Base-by-base conservation (phyloP, 2,329 filamentous ascomycete species). In the Botrytis pseudocinerea region DNA sequence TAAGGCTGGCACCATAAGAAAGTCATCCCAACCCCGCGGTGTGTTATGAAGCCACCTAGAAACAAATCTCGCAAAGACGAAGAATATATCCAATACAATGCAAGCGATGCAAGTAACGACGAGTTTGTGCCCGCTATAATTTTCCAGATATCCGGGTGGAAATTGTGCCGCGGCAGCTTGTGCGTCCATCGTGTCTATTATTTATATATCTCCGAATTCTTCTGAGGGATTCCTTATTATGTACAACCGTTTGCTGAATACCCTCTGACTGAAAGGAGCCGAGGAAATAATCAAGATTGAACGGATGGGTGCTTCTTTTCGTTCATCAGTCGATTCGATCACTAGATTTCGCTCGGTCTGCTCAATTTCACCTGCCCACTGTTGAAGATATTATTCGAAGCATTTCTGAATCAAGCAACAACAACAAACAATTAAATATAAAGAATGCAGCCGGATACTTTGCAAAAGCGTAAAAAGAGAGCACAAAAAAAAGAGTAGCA, bases 11-110 rank as follows among this genome's bases (percentile, higher is more conserved):
- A 73, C 10, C 65, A 73, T 73, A 22, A 73, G 64, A 46, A 70
- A 70, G n/a, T 73, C 71, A 42, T 73, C 71, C 71, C 71, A 73
- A 22, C 71, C 71, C 38, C 35, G 40, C 9, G 70, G 70, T 46
- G 70, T 72, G 14, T 72, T 59, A 10, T 72, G 70, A 59, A 72
- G 25, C 46, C 48, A 66, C 44, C 70, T 72, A 16, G 62, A 68
- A 42, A 32, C 10, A 40, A 72, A 72, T 32, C 70, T 65, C 16
- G 63, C 62, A 25, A 35, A 10, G 35, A 72, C 62, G 22, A 72
- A 72, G 32, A 72, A 48, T 9, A 72, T 25, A 46, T 68, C 46
- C 28, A 72, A n/a, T 10, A 42, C 32, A 25, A 72, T 68, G 42
- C 38, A 66, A 46, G 48, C 28, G 32, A 68, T 46, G 46, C 62